Evolutionary conservation across 2,329 filamentous ascomycete genomes (phyloP), one percentile per base, ranked within the genome.

Genomic region (Neophaeococcomyces mojaviensis): DNA sequence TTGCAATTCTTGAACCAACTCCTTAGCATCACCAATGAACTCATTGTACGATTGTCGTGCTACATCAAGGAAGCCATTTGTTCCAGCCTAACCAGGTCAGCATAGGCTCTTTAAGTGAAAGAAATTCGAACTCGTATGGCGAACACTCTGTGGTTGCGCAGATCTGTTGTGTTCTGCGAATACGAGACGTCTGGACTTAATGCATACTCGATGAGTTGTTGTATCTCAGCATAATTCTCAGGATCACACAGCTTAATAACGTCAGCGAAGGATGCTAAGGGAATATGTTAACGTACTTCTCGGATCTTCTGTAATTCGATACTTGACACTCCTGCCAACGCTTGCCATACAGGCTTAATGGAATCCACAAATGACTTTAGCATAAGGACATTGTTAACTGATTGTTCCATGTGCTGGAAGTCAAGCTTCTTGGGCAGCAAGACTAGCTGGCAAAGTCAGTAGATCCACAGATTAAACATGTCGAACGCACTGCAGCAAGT

Each of bases 21-120:
- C 73, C 54, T 84, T 77, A 3, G 87, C 78, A 62, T 95, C 87
- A 39, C 84, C 78, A 4, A 82, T 92, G 1, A 84, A 80, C 61
- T 97, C 90, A 57, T 92, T 94, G 66, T 92, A 96, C 0, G 87
- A 88, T 58, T 88, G 84, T 4, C 89, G 78, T 28, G 88, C 86
- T 31, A 96, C 85, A 64, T 96, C 90, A 3, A 97, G 77, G 47
- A 96, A 76, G 2, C 86, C 86, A 56, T 87, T 88, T 34, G 92
- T 80, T 0, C 87, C 86, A 37, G 87, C 80, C 76, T 86, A 54
- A n/a, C 6, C 3, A 31, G 10, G 38, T 54, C 55, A 51, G 63
- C 26, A 61, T 55, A 19, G 39, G 28, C 3, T 3, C 13, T 8
- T 22, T 13, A 31, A 31, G 28, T 8, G 13, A 15, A 10, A 12